Base-by-base conservation (phyloP, 495 filamentous ascomycete species). In the Aspergillus mulundensis region DNA sequence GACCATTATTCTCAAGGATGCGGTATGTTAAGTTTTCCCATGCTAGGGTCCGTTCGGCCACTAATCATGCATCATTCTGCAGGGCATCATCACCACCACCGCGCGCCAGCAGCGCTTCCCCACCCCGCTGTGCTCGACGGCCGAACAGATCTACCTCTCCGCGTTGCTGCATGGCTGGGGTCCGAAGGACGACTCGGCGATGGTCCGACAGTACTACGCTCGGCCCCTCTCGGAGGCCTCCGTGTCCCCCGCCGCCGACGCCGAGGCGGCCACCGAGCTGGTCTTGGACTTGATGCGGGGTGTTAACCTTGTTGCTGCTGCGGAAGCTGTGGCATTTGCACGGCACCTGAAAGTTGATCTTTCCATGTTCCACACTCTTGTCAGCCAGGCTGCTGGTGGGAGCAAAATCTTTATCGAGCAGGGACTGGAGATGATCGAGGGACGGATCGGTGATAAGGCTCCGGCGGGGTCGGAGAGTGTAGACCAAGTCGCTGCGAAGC, bases 1-100 rank as follows among this genome's bases (percentile, higher is more conserved):
- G 60, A 81, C 77, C 24, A 92, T 92, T 63, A 92, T 94, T 54
- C 63, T 87, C 24, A 94, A 94, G 71, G 89, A 94, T 71, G 84
- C 85, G 46, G 77, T 81, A 64, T 52, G 75, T 70, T 23, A n/a
- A n/a, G n/a, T n/a, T n/a, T n/a, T n/a, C n/a, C n/a, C n/a, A n/a
- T n/a, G 19, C 15, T 43, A 23, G 4, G 5, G n/a, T 16, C 2
- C 18, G 32, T 14, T 15, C 11, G 5, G 7, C 32, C 11, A 4
- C 11, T 39, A 15, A 15, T 24, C 34, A 23, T 50, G 32, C 21
- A 51, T n/a, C 23, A 30, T 3, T 30, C 5, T 54, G 1, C 18
- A 80, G 78, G 77, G 83, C 15, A 94, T 94, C 66, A 88, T 94
- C 61, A 91, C 86, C 20, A 79, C 82, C 15, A 86, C 83, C 46